phyloP scores from a whole-genome alignment of 805 yeast genomes.

The Diddensiella caesifluorescens region DNA sequence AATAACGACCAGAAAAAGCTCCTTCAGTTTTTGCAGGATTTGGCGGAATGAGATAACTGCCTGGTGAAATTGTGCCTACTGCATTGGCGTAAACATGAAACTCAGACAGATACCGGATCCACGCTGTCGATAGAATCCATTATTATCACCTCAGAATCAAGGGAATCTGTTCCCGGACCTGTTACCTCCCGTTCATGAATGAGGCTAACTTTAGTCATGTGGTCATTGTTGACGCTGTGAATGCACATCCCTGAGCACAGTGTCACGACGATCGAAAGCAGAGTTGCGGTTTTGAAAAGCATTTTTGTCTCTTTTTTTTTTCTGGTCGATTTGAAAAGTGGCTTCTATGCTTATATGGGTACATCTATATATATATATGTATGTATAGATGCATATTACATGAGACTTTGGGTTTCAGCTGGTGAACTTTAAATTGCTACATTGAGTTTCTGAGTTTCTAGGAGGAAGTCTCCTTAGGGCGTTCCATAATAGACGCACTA shows the following conservation, averaged over 20 bases:
- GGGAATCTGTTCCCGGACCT: not conserved
- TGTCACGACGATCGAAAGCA: not conserved
- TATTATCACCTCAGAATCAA: not conserved
- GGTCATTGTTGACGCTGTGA: not conserved
- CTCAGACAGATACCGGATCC: not conserved
- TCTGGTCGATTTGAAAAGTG: too few species aligned
- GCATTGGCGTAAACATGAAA: not conserved
- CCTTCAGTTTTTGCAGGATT: conserved; percentile 17
- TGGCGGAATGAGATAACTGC: conserved; percentile 4
- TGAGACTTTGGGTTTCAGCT: too few species aligned
- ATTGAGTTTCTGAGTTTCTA: too few species aligned
- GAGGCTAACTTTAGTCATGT: not conserved
- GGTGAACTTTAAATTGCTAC: too few species aligned
- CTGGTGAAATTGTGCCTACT: too few species aligned
- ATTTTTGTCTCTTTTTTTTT: too few species aligned
- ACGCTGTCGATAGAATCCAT: not conserved
- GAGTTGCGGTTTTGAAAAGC: not conserved
- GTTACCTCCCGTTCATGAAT: not conserved
- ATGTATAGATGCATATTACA: too few species aligned
- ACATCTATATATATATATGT: too few species aligned
- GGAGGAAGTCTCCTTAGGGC: not conserved
- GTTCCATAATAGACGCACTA: conserved; percentile 30
- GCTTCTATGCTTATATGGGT: too few species aligned
- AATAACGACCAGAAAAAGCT: conserved; percentile 16
- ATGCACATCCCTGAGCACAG: not conserved